Evolutionary conservation across 345 rosid species (phyloP).

Genomic region (Stellera chamaejasme): DNA sequence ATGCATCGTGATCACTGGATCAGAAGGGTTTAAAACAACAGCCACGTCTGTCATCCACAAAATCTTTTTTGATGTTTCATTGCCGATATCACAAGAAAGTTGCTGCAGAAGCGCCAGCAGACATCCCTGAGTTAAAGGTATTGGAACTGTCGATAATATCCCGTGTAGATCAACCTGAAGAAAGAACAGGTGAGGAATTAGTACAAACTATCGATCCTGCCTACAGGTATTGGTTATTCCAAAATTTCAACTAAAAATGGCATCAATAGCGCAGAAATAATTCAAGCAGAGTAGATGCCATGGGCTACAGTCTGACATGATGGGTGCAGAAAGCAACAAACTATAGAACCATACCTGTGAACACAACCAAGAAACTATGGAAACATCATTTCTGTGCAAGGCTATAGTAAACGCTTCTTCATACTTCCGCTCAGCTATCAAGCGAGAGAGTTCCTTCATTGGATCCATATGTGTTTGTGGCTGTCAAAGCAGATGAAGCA

Average conservation of each 20-base stretch:
- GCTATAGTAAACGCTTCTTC: conserved; percentile 61
- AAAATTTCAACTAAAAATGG: background rate
- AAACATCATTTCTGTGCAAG: conserved; percentile 59
- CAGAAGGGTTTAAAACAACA: conserved; percentile 45
- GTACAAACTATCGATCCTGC: background rate
- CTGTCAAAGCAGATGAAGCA: conserved; percentile 9
- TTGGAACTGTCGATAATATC: conserved; percentile 33
- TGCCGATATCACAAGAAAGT: conserved; percentile 51
- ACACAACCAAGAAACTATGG: conserved; percentile 71
- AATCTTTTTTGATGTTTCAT: conserved; percentile 41
- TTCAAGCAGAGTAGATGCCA: too few relatives aligned
- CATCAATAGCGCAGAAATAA: background rate
- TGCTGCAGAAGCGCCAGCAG: conserved; percentile 76
- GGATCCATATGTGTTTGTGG: conserved; percentile 58
- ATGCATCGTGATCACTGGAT: conserved; percentile 48
- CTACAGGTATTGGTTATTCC: conserved; percentile 3
- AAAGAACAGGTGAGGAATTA: conserved; percentile 6
- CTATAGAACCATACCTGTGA: conserved; percentile 38
- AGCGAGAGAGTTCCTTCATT: conserved; percentile 46
- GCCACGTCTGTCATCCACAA: conserved; percentile 70
- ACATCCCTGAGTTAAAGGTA: conserved; percentile 65
- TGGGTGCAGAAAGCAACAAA: background rate
- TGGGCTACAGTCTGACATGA: too few relatives aligned
- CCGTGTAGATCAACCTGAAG: conserved; percentile 49
- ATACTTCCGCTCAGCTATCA: conserved; percentile 47